Percentiles rank a stretch among this genome's conserved stretches.
Conservation (phyloP, 2,329 filamentous ascomycete species). For the Pezicula carpinea region DNA sequence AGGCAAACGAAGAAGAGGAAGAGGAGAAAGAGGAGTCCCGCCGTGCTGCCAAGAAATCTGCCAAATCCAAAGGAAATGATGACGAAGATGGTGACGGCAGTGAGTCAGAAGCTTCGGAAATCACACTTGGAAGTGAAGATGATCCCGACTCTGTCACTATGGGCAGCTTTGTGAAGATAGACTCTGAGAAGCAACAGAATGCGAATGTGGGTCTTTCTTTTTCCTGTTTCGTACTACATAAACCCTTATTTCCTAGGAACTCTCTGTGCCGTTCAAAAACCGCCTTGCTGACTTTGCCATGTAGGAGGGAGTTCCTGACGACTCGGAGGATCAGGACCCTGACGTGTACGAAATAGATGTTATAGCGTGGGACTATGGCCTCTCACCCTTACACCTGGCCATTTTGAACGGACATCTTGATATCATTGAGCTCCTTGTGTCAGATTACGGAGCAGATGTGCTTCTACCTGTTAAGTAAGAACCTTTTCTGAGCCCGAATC, state of each 20-base stretch:
- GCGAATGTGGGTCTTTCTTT: conserved; percentile 51
- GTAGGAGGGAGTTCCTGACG: conserved; percentile 45
- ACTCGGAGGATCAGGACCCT: conserved; percentile 57
- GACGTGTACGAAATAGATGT: conserved; percentile 78
- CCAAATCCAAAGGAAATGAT: conserved; percentile 16
- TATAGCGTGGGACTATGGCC: conserved; percentile 72
- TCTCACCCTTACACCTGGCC: conserved; percentile 73
- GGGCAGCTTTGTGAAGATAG: conserved; percentile 71
- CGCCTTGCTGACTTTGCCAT: conserved; percentile 7
- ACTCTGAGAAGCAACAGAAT: conserved; percentile 39
- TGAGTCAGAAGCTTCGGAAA: conserved; percentile 31
- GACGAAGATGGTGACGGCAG: conserved; percentile 30
- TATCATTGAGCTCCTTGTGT: conserved; percentile 64
- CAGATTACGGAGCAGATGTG: conserved; percentile 72
- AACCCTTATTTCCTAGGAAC: not conserved
- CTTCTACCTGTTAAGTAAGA: conserved; percentile 63
- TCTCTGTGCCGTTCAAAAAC: not conserved
- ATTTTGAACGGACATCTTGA: conserved; percentile 68
- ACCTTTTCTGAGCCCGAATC: conserved; percentile 33
- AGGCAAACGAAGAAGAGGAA: conserved; percentile 66
- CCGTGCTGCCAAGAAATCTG: conserved; percentile 23
- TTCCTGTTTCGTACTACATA: conserved; percentile 53
- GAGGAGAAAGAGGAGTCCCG: conserved; percentile 49
- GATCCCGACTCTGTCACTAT: conserved; percentile 48
- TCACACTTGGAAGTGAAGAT: conserved; percentile 21